A percentile compares a stretch with the other conserved stretches of the same genome.
phyloP scores from a whole-genome alignment of 345 rosid species.

The Geranium rotundifolium region DNA sequence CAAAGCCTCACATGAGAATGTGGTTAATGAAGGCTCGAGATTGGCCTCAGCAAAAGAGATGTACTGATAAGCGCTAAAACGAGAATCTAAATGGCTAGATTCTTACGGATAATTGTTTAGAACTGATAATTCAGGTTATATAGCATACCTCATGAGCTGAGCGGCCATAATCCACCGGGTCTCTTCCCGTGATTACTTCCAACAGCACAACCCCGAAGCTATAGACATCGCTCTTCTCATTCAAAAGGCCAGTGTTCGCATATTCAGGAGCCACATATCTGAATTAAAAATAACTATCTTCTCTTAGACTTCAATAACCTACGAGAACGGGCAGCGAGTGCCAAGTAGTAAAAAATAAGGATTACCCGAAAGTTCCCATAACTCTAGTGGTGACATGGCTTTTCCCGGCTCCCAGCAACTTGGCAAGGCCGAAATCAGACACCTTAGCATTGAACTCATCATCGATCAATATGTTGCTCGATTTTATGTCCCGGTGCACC shows the following conservation, averaged over 20 bases:
- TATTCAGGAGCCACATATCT: constrained; percentile 98
- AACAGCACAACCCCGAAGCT: constrained; percentile 90
- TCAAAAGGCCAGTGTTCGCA: constrained; percentile 92
- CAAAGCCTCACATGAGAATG: too few relatives aligned
- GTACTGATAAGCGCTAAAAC: too few relatives aligned
- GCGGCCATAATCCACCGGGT: constrained; percentile 95
- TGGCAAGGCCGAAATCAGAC: constrained; percentile 96
- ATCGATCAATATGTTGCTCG: constrained; percentile 87
- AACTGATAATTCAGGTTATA: too few relatives aligned
- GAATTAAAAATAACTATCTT: too few relatives aligned
- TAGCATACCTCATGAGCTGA: constrained; percentile 61
- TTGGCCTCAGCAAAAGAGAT: too few relatives aligned
- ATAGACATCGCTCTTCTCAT: constrained; percentile 98
- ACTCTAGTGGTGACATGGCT: constrained; percentile 95
- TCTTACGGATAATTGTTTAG: too few relatives aligned
- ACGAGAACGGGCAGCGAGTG: too few relatives aligned
- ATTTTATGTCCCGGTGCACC: constrained; percentile 96
- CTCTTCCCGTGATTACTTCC: constrained; percentile 91
- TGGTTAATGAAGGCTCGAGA: too few relatives aligned
- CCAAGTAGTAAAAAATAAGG: background rate
- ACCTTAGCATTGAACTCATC: constrained; percentile 89
- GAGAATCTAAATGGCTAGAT: too few relatives aligned
- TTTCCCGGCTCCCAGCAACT: constrained; percentile 92
- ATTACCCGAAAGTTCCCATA: constrained; percentile 98
- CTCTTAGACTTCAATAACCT: too few relatives aligned